Base-by-base conservation (phyloP, 306 rosid species). In the Mimosa bimucronata region DNA sequence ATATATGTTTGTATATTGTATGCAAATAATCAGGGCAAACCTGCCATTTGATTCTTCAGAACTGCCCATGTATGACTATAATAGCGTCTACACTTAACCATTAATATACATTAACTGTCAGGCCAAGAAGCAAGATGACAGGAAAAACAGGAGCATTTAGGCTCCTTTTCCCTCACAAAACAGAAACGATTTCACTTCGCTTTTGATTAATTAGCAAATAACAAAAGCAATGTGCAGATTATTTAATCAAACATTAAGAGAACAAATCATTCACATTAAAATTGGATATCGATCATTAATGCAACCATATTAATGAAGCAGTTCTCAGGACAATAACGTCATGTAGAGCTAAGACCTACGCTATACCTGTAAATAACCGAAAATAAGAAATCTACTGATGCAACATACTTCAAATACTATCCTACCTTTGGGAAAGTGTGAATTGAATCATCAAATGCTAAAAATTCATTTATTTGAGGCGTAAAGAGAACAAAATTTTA, bases 11-110 rank as follows among this genome's bases (percentile, higher is more conserved):
- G 76, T 44, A 74, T 0, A 29, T 77, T 81, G 66, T 44, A 64
- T 3, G 23, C 73, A 74, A 61, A 58, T 67, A 70, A 81, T 21
- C 66, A 77, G 18, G 29, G 55, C 30, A 77, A 75, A 46, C 37
- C 3, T 75, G 53, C 42, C 64, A 28, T 74, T 38, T 66, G 38
- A 80, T 86, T 53, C 65, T 70, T 82, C 28, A 34, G 48, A 84
- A 41, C 50, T 23, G 50, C 46, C 34, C 29, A 38, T 71, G 6
- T 34, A 57, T 25, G 74, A 60, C 79, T 74, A 64, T 38, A 34
- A 28, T 37, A 46, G 34, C 65, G 64, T 57, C 50, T 21, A 26
- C 40, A 16, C 25, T 45, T 45, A 23, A 19, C 15, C 13, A 57
- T 18, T 6, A 41, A 38, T 58, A 46, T 44, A 19, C 55, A 48